phyloP scores from a whole-genome alignment of 345 rosid genomes.

The Lenwebbia sp. region DNA sequence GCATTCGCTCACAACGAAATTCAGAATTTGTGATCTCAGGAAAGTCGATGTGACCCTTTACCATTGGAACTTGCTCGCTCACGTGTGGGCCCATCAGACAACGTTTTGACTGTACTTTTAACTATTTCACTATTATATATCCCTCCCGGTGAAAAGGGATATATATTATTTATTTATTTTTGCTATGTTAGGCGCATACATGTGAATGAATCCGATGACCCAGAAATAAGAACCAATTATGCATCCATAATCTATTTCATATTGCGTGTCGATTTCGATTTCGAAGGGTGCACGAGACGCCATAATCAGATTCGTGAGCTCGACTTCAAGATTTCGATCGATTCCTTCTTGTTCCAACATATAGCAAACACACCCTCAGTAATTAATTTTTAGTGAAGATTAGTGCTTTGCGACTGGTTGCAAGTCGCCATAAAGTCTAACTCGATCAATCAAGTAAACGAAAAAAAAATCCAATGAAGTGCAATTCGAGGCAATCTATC shows the following conservation, averaged over 20 bases:
- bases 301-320: no score
- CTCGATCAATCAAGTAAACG: neutral
- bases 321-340: no score
- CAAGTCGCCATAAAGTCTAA: neutral
- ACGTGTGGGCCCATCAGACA: no score
- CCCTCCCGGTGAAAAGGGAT: no score
- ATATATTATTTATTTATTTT: no score
- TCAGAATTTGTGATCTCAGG: neutral
- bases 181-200: neutral
- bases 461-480: neutral
- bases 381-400: neutral
- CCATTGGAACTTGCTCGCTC: no score
- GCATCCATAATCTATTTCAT: neutral
- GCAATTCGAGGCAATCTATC: neutral
- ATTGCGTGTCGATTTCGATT: no score
- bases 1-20: no score
- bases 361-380: neutral
- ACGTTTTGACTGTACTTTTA: no score
- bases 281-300: no score
- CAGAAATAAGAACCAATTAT: neutral
- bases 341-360: no score
- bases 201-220: neutral
- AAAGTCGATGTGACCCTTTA: neutral
- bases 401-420: neutral
- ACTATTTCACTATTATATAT: no score